Base-by-base conservation (phyloP, 768 basidiomycete species). In the Mycena alexandri region DNA sequence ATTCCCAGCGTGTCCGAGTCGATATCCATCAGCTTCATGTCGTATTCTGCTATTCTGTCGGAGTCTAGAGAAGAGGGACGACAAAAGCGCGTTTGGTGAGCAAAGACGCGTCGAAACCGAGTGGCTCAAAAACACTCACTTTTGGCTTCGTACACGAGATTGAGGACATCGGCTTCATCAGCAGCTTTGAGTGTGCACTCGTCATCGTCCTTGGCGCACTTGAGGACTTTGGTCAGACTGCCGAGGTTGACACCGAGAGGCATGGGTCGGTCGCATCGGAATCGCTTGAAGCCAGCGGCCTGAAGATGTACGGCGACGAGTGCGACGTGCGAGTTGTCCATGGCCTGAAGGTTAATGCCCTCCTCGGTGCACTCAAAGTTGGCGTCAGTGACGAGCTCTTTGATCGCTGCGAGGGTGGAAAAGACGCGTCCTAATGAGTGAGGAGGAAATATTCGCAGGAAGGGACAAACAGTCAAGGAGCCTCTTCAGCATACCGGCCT, bases 241-340 rank as follows among this genome's bases (percentile, higher is more conserved):
- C 84, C 87, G 42, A 99, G 85, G 81, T 97, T 93, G 74, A 94
- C 90, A 63, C 94, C 95, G 25, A 96, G 86, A 0, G 93, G 93
- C 87, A 99, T 94, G 38, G 96, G 93, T 8, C 96, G 88, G 80
- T 99, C 98, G 77, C 97, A 99, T 71, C 98, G 91, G 80, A 92
- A 99, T 58, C 85, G 83, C 73, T 88, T 86, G 86, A 99, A 99
- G 36, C 94, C 94, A 0, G 86, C 82, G 1, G 89, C 87, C 44
- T 91, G 82, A 34, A 99, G 87, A 68, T 92, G 87, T 52, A 98
- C 95, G 10, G 94, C 84, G 44, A 99, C 97, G 71, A 99, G 93
- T 1, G 97, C 98, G 74, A 99, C 97, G 80, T 99, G 97, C 3
- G 97, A 98, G 86, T 98, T 99, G 83, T 99, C 98, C 97, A 99